Percentiles rank a stretch among this genome's conserved stretches.
Conservation (phyloP, 2,329 filamentous ascomycete genomes). For the Diaporthe sp. region DNA sequence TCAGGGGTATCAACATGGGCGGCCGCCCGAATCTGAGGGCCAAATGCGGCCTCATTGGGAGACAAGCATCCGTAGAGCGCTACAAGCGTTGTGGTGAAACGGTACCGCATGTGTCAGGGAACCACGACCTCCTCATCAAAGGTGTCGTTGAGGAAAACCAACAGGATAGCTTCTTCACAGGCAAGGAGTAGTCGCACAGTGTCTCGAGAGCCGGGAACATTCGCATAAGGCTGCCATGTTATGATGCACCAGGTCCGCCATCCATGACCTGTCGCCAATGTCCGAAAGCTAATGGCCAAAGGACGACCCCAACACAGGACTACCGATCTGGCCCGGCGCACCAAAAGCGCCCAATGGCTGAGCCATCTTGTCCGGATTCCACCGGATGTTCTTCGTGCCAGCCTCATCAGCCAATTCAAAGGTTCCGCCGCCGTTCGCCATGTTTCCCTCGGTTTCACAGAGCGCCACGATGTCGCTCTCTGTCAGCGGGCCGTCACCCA, state of each 20-base stretch:
- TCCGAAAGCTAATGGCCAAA: constrained; percentile 43
- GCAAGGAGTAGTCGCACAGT: neutral
- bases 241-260: constrained; percentile 28
- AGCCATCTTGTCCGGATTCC: constrained; percentile 56
- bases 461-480: constrained; percentile 82
- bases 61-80: neutral
- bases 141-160: neutral
- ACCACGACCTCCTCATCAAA: too few species aligned
- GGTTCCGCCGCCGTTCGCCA: constrained; percentile 88
- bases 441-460: constrained; percentile 90
- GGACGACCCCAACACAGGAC: constrained; percentile 66
- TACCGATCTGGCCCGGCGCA: constrained; percentile 78
- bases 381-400: constrained; percentile 61
- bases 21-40: neutral
- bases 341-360: constrained; percentile 59
- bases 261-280: constrained; percentile 34
- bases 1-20: constrained; percentile 4
- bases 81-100: neutral
- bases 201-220: neutral
- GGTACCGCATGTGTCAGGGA: neutral
- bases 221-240: constrained; percentile 6
- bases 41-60: neutral
- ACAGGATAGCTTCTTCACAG: neutral
- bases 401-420: constrained; percentile 76
- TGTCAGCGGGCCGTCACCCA: constrained; percentile 54